A percentile compares a stretch with the other conserved stretches of the same genome.
Evolutionary conservation across 2,329 filamentous ascomycete genomes (phyloP).

Genomic region (Claviceps sp.): DNA sequence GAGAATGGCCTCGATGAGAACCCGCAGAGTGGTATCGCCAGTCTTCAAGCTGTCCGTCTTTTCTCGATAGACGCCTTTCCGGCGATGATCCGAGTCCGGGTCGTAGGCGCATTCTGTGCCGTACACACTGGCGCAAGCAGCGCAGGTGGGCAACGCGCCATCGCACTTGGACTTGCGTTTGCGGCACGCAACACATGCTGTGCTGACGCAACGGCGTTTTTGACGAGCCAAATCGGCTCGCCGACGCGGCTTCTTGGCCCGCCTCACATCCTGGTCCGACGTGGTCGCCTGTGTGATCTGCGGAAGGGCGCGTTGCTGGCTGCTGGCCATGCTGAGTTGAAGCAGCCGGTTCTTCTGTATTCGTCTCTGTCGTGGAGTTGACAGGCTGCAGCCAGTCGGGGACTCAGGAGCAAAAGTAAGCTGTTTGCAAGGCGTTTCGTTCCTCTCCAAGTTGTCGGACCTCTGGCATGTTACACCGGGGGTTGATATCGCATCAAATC

Average conservation of each 20-base stretch:
- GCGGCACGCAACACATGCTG: slow-evolving; percentile 70
- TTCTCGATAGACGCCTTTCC: slow-evolving; percentile 94
- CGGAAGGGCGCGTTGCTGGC: neutral
- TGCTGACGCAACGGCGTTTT: slow-evolving; percentile 70
- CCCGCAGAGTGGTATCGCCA: slow-evolving; percentile 74
- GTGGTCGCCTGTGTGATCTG: neutral
- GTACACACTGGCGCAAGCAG: slow-evolving; percentile 92
- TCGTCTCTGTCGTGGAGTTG: neutral
- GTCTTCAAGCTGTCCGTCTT: slow-evolving; percentile 83
- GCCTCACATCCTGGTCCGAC: neutral
- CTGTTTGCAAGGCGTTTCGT: neutral
- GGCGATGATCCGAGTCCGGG: slow-evolving; percentile 86
- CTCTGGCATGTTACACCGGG: neutral
- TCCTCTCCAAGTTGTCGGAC: neutral
- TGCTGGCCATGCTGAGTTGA: slow-evolving; percentile 1
- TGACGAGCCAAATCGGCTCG: slow-evolving; percentile 33
- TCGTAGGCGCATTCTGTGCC: slow-evolving; percentile 86
- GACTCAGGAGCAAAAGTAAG: neutral
- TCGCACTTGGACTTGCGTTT: slow-evolving; percentile 82
- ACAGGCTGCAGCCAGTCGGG: neutral
- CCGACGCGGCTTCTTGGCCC: slow-evolving; percentile 34
- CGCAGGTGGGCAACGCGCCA: slow-evolving; percentile 79
- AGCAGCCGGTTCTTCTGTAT: neutral
- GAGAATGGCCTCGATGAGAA: slow-evolving; percentile 83
- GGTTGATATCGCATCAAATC: slow-evolving; percentile 4